phyloP scores from a whole-genome alignment of 495 filamentous ascomycete genomes.

The Penicillium turbatum region DNA sequence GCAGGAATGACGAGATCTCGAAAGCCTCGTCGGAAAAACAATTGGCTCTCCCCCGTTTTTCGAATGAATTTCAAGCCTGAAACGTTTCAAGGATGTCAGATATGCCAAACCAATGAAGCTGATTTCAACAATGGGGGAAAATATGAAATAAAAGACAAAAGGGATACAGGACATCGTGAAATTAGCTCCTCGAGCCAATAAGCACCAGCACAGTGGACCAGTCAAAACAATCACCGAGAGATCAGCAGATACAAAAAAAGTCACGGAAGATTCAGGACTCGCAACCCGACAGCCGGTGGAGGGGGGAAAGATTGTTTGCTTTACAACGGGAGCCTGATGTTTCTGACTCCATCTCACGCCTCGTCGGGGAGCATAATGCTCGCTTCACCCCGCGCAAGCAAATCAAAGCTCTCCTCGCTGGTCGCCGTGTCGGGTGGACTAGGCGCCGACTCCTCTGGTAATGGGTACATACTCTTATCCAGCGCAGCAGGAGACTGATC shows the following conservation, averaged over 20 bases:
- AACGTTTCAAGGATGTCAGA: not conserved
- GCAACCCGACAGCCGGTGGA: not conserved
- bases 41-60: not conserved
- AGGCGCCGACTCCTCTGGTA: constrained; percentile 16
- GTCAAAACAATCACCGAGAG: not conserved
- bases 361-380: constrained; percentile 38
- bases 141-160: not conserved
- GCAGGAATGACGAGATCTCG: not conserved
- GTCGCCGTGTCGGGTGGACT: constrained; percentile 39
- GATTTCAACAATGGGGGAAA: not conserved
- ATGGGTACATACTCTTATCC: constrained; percentile 20
- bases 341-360: constrained; percentile 1
- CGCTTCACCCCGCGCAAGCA: constrained; percentile 46
- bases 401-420: constrained; percentile 63
- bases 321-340: constrained; percentile 2
- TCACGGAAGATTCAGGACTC: not conserved
- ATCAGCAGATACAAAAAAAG: constrained; percentile 3
- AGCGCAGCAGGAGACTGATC: not conserved
- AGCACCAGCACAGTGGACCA: not conserved
- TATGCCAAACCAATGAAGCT: not conserved
- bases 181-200: not conserved
- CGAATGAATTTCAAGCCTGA: not conserved
- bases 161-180: not conserved
- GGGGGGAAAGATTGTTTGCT: constrained; percentile 7
- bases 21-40: not conserved